phyloP scores from a whole-genome alignment of 2,329 filamentous ascomycete genomes.

The Sporothrix inflata region DNA sequence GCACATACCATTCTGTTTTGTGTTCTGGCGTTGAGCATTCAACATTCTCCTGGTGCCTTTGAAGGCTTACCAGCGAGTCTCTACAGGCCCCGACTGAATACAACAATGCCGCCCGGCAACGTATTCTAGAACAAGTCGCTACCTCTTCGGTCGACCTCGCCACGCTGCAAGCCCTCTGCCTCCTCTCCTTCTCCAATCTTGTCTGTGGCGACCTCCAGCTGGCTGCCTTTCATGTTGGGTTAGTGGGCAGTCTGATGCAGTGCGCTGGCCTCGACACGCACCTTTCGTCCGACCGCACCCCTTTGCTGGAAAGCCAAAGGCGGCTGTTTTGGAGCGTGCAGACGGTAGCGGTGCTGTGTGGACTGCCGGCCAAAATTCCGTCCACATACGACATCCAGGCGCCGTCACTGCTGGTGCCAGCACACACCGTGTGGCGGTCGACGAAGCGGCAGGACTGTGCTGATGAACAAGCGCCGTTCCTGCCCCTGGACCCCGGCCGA shows the following conservation, averaged over 20 bases:
- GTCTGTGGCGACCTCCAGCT: constrained; percentile 17
- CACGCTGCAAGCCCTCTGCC: not conserved
- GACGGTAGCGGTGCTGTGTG: constrained; percentile 12
- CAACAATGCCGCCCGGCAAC: constrained; percentile 1
- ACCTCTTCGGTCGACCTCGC: not conserved
- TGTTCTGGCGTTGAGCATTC: not conserved
- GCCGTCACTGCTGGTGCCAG: not conserved
- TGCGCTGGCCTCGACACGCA: constrained; percentile 13
- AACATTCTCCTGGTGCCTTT: not conserved
- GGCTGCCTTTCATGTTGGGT: constrained; percentile 4
- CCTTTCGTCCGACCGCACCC: constrained; percentile 2
- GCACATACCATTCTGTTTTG: not conserved
- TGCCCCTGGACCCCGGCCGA: constrained; percentile 1
- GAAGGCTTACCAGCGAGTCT: not conserved
- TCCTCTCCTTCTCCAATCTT: constrained; percentile 19
- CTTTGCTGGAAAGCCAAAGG: constrained; percentile 9
- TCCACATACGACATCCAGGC: constrained; percentile 19
- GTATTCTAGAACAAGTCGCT: not conserved
- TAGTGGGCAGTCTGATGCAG: constrained; percentile 8
- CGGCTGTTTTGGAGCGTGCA: constrained; percentile 22
- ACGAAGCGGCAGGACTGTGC: not conserved
- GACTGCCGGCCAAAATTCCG: constrained; percentile 8
- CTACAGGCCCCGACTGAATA: not conserved
- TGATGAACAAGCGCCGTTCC: not conserved
- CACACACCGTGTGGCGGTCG: not conserved